phyloP scores from a whole-genome alignment of 768 basidiomycete species.

The Leccinum aurantiacum region DNA sequence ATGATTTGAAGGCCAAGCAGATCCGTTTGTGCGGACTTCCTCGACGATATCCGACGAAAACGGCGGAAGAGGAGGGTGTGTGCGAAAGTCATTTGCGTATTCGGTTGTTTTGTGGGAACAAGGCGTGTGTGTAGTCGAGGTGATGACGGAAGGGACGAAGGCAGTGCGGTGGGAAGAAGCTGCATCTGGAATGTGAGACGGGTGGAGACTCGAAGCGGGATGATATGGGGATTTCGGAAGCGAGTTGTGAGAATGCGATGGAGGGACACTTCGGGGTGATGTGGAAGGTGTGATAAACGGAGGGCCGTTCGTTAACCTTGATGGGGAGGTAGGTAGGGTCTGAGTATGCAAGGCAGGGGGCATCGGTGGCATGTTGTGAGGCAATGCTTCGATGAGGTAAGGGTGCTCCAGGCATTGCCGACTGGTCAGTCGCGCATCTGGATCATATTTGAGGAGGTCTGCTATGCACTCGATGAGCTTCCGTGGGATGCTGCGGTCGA shows the following conservation, averaged over 20 bases:
- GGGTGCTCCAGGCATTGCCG: conserved; percentile 84
- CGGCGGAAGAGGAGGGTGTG: conserved; percentile 35
- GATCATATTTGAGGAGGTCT: conserved; percentile 91
- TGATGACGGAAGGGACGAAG: conserved; percentile 44
- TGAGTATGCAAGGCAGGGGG: conserved; percentile 51
- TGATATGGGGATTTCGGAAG: conserved; percentile 40
- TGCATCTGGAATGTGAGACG: conserved; percentile 45
- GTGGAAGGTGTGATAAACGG: conserved; percentile 40
- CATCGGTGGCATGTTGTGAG: conserved; percentile 63
- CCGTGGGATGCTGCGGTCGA: conserved; percentile 73
- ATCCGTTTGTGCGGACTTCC: conserved; percentile 27
- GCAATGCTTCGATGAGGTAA: conserved; percentile 81
- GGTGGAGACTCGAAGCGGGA: conserved; percentile 37
- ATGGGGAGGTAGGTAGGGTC: conserved; percentile 36
- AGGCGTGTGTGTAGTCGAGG: conserved; percentile 32
- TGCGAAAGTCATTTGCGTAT: conserved; percentile 32
- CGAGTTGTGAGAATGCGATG: conserved; percentile 51
- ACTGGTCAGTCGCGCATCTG: conserved; percentile 81
- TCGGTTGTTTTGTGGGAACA: conserved; percentile 37
- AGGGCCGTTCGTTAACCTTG: conserved; percentile 38
- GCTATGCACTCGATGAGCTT: conserved; percentile 89
- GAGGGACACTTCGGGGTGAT: conserved; percentile 45
- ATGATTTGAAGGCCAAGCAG: conserved; percentile 31
- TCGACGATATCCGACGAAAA: conserved; percentile 31
- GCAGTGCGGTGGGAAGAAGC: conserved; percentile 53